These are phyloP conservation scores for Phaeosphaeriaceae sp. DNA, from an alignment of 2,329 filamentous ascomycete genomes.

Conservation along the genomic window DNA sequence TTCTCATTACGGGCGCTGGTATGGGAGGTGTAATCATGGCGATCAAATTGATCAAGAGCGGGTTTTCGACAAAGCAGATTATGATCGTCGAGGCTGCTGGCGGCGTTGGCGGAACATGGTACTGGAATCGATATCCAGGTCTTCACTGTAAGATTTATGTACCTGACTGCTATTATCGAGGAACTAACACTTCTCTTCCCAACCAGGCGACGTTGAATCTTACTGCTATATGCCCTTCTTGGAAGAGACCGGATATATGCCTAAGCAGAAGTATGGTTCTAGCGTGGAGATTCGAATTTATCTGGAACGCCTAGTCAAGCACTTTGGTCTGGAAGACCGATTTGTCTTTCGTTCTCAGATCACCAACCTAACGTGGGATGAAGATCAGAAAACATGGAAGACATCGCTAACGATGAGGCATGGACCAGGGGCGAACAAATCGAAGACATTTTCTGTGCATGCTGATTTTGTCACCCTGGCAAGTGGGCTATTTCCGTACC, in stretches of 20 bases:
- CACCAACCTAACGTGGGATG: constrained; percentile 55
- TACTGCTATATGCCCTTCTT: constrained; percentile 66
- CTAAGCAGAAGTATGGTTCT: constrained; percentile 54
- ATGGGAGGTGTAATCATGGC: constrained; percentile 51
- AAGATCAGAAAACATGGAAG: constrained; percentile 43
- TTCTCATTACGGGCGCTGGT: constrained; percentile 51
- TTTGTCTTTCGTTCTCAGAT: constrained; percentile 54
- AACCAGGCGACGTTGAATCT: constrained; percentile 59
- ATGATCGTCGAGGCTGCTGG: constrained; percentile 52
- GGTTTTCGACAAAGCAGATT: constrained; percentile 44
- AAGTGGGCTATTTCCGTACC: constrained; percentile 52
- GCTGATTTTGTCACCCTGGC: constrained; percentile 49
- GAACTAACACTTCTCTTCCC: neutral
- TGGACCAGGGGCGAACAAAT: constrained; percentile 21
- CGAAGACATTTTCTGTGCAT: constrained; percentile 19
- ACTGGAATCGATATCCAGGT: constrained; percentile 57
- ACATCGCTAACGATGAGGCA: constrained; percentile 22
- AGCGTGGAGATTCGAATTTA: constrained; percentile 57
- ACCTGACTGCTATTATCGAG: neutral
- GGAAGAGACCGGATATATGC: constrained; percentile 66
- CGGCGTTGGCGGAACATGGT: constrained; percentile 57
- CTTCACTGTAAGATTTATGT: constrained; percentile 49
- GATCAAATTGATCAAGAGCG: constrained; percentile 45
- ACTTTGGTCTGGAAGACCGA: constrained; percentile 38
- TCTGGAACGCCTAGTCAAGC: constrained; percentile 29